Conservation (phyloP, 768 basidiomycete genomes). For the Hypsizygus marmoreus region DNA sequence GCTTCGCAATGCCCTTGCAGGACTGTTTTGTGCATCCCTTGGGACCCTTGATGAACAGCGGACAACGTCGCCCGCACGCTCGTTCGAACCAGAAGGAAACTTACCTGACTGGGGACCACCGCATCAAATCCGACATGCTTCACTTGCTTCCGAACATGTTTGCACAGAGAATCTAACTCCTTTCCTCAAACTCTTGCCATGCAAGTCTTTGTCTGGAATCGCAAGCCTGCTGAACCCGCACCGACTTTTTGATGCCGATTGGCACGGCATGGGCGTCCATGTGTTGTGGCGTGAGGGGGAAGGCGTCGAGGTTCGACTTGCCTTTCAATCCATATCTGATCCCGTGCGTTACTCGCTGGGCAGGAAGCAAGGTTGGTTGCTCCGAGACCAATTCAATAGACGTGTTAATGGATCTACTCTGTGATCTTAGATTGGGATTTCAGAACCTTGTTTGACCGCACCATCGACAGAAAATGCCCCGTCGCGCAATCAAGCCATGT, state of each 20-base stretch:
- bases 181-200: slow-evolving; percentile 92
- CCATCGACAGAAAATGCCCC: slow-evolving; percentile 66
- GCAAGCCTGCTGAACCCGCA: slow-evolving; percentile 84
- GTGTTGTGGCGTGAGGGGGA: slow-evolving; percentile 59
- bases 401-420: slow-evolving; percentile 7
- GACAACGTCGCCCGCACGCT: slow-evolving; percentile 64
- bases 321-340: slow-evolving; percentile 78
- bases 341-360: slow-evolving; percentile 60
- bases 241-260: slow-evolving; percentile 84
- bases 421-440: slow-evolving; percentile 70
- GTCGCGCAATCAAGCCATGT: slow-evolving; percentile 65
- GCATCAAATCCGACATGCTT: slow-evolving; percentile 72
- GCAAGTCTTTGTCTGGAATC: slow-evolving; percentile 86
- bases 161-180: slow-evolving; percentile 98
- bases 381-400: background rate
- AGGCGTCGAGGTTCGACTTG: slow-evolving; percentile 66
- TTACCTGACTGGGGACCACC: slow-evolving; percentile 47
- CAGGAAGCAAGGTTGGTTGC: slow-evolving; percentile 53
- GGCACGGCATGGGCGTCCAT: slow-evolving; percentile 87
- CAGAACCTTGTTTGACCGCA: slow-evolving; percentile 63
- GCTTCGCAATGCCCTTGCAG: slow-evolving; percentile 86
- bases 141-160: slow-evolving; percentile 82
- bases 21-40: slow-evolving; percentile 92
- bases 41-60: slow-evolving; percentile 74
- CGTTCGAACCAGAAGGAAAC: slow-evolving; percentile 64